A percentile compares a stretch with the other conserved stretches of the same genome.
phyloP scores from a whole-genome alignment of 345 rosid species.

The Salix viminalis region DNA sequence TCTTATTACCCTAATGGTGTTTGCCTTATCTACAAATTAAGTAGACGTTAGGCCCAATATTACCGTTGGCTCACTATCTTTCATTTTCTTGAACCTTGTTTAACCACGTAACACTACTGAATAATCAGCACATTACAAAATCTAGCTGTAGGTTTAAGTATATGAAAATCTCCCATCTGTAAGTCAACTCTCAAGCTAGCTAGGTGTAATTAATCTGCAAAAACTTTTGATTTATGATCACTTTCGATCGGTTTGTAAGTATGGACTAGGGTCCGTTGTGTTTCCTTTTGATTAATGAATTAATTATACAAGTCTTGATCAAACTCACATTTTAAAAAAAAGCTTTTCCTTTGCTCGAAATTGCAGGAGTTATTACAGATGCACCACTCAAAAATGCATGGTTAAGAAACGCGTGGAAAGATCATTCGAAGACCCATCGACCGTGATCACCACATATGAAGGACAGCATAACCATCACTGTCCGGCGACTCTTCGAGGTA shows the following conservation, averaged over 20 bases:
- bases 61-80: not conserved
- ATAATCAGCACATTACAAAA: not conserved
- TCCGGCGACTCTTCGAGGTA: constrained; percentile 69
- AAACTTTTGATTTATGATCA: not conserved
- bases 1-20: not conserved
- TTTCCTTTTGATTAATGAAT: too few relatives aligned
- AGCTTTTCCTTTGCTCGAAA: not conserved
- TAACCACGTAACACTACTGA: not conserved
- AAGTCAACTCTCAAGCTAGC: not conserved
- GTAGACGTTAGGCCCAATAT: not conserved
- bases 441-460: constrained; percentile 83
- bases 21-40: not conserved
- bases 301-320: not conserved
- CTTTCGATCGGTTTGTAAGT: too few relatives aligned
- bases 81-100: not conserved
- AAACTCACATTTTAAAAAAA: not conserved
- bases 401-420: constrained; percentile 95
- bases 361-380: constrained; percentile 84
- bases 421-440: constrained; percentile 79
- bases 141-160: not conserved
- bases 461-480: constrained; percentile 81
- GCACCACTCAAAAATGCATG: constrained; percentile 80
- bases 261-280: too few relatives aligned
- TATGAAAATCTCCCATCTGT: not conserved
- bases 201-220: not conserved